These are phyloP conservation scores for Puccinia coronata DNA, from an alignment of 1,284 basidiomycete species.

Conservation along the genomic window DNA sequence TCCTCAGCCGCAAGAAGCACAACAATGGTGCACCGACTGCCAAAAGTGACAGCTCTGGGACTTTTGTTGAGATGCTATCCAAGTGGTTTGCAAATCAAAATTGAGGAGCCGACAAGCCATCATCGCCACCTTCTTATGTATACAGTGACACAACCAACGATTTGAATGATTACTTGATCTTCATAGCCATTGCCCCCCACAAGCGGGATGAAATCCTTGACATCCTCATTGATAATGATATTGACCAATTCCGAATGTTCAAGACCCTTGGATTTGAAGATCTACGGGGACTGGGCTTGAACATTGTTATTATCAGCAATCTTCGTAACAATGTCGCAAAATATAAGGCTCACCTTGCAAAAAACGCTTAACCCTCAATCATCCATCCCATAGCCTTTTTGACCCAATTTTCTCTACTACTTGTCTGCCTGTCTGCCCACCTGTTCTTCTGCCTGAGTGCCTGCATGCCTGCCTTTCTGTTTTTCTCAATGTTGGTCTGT, in stretches of 20 bases:
- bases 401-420: no score
- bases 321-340: not conserved
- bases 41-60: not conserved
- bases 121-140: not conserved
- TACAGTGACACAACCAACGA: not conserved
- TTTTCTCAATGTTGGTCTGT: no score
- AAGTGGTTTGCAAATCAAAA: not conserved
- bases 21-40: not conserved
- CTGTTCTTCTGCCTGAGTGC: no score
- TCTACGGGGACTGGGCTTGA: not conserved
- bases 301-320: not conserved
- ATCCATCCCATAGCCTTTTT: no score
- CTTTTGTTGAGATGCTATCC: not conserved
- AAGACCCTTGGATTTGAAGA: not conserved
- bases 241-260: conserved; percentile 2
- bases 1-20: not conserved
- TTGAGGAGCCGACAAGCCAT: not conserved
- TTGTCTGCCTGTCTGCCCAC: no score
- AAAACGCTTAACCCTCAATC: no score
- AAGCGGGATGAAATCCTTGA: not conserved
- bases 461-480: no score
- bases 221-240: not conserved
- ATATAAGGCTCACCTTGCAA: not conserved
- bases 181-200: not conserved
- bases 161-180: not conserved